phyloP scores from a whole-genome alignment of 768 basidiomycete species.

The Russula lepida region DNA sequence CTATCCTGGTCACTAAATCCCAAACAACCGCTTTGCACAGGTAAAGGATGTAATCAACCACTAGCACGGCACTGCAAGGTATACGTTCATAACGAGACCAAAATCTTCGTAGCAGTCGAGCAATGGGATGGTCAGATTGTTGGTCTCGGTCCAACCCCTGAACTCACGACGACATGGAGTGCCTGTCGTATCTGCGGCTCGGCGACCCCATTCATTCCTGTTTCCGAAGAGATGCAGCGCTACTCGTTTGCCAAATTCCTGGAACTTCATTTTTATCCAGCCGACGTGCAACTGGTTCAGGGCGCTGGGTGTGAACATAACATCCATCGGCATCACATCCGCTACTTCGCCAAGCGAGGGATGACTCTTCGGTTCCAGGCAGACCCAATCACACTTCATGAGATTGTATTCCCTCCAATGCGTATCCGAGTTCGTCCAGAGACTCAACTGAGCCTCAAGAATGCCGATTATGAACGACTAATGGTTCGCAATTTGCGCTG shows the following conservation, averaged over 20 bases:
- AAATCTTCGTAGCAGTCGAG: constrained; percentile 78
- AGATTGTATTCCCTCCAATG: constrained; percentile 84
- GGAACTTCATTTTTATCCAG: constrained; percentile 92
- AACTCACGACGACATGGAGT: constrained; percentile 87
- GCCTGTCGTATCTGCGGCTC: constrained; percentile 71
- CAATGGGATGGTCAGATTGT: constrained; percentile 78
- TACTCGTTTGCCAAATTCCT: constrained; percentile 96
- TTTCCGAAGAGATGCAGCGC: constrained; percentile 85
- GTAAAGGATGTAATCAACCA: constrained; percentile 78
- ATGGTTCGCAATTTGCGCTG: constrained; percentile 62
- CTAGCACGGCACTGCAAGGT: constrained; percentile 78
- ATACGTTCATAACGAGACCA: constrained; percentile 84
- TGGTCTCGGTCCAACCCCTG: constrained; percentile 51
- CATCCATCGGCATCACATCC: constrained; percentile 85
- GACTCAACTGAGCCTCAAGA: constrained; percentile 82
- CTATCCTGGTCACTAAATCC: constrained; percentile 62
- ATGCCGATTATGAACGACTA: constrained; percentile 76
- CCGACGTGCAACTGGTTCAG: constrained; percentile 74
- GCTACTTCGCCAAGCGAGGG: constrained; percentile 78
- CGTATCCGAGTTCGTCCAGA: constrained; percentile 81
- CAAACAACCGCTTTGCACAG: constrained; percentile 61
- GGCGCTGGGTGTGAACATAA: constrained; percentile 92
- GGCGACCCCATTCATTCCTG: constrained; percentile 79
- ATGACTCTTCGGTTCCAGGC: constrained; percentile 87
- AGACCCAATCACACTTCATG: constrained; percentile 73